Evolutionary conservation across 169 alveolate species (phyloP).

Genomic region (Plasmodium gaboni): DNA sequence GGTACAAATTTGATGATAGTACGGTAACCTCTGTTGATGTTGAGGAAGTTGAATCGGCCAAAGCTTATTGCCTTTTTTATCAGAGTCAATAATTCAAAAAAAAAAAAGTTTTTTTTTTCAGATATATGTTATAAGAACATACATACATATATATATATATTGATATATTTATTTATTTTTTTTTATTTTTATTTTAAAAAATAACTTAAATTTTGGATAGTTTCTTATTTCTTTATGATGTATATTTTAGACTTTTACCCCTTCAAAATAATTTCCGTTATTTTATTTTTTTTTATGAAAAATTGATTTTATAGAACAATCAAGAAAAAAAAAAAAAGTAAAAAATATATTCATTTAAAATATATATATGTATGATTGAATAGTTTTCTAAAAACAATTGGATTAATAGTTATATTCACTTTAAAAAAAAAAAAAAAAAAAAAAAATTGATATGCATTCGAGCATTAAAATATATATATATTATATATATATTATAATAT

Average conservation of each 20-base stretch:
- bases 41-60: slow-evolving; percentile 66
- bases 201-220: neutral
- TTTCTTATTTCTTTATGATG: too few species aligned
- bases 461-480: slow-evolving; percentile 25
- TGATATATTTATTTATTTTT: neutral
- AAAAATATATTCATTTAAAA: too few species aligned
- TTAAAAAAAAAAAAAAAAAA: slow-evolving; percentile 23
- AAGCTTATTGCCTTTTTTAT: slow-evolving; percentile 71
- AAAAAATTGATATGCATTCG: slow-evolving; percentile 13
- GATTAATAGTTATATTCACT: neutral
- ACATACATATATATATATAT: neutral
- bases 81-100: slow-evolving; percentile 45
- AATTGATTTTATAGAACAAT: too few species aligned
- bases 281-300: too few species aligned
- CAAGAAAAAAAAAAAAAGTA: too few species aligned
- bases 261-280: too few species aligned
- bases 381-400: slow-evolving; percentile 2
- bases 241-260: too few species aligned
- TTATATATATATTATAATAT: neutral
- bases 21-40: slow-evolving; percentile 42
- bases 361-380: neutral
- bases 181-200: neutral
- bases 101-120: neutral
- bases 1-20: slow-evolving; percentile 72
- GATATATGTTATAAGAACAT: neutral